phyloP scores from a whole-genome alignment of 176 grass and related monocot genomes.

The Avena sativa region DNA sequence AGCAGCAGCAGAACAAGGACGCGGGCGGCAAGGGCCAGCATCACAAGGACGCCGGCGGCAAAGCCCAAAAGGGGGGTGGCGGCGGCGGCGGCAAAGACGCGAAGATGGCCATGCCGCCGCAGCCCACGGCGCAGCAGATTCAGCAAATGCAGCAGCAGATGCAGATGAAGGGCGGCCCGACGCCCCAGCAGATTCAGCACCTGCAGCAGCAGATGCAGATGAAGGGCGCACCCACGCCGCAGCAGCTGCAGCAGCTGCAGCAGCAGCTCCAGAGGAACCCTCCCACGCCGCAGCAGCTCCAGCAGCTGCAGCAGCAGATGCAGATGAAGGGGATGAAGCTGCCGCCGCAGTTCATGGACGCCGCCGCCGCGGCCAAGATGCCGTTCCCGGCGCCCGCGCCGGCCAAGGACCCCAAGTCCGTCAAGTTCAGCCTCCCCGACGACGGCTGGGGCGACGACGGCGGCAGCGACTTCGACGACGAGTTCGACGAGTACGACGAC shows the following conservation, averaged over 20 bases:
- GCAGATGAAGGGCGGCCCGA: conserved; percentile 26
- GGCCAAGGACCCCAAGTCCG: conserved; percentile 59
- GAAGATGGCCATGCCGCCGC: conserved; percentile 42
- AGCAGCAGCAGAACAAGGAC: background rate
- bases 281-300: conserved; percentile 35
- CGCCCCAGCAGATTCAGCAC: conserved; percentile 46
- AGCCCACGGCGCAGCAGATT: conserved; percentile 47
- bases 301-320: conserved; percentile 61
- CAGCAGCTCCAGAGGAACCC: conserved; percentile 18
- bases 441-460: conserved; percentile 53
- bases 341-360: conserved; percentile 66
- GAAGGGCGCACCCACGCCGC: conserved; percentile 59
- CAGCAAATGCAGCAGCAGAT: conserved; percentile 32
- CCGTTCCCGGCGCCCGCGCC: conserved; percentile 41
- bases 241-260: conserved; percentile 34
- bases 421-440: conserved; percentile 60
- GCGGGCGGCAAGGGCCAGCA: conserved; percentile 37
- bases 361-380: conserved; percentile 55
- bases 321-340: conserved; percentile 79
- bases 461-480: conserved; percentile 59
- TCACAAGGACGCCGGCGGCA: conserved; percentile 45
- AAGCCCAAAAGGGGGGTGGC: conserved; percentile 40
- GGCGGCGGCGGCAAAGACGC: conserved; percentile 42
- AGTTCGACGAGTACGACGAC: conserved; percentile 55
- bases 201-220: conserved; percentile 71